Evolutionary conservation across 805 yeast genomes (phyloP), one percentile per base, ranked within the genome.

Genomic region (Ogataea ganodermae): DNA sequence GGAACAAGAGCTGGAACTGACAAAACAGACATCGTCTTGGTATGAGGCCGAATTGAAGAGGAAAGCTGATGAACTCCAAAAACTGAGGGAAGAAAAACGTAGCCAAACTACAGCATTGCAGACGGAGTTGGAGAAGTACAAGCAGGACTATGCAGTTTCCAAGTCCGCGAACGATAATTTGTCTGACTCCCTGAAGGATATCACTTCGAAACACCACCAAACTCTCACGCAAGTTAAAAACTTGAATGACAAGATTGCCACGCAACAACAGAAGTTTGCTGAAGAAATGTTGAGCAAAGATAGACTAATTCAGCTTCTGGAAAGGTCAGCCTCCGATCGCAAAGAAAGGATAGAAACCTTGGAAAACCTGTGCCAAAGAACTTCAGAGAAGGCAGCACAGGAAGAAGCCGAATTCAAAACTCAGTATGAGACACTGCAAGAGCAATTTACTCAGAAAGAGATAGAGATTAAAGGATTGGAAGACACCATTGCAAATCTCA

Each of bases 251-350:
- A 68, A 73, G 22, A 52, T 68, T 10, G 62, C 73, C 1, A 48
- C 62, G 1, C 72, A 73, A 31, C 75, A 80, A 52, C 79, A 74
- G 28, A 78, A 74, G 30, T 81, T 80, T 57, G 54, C 75, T 16
- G 74, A 75, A 26, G 90, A 84, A 58, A 75, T 83, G 66, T 62
- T 79, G 2, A 66, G 79, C 37, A 88, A 84, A 62, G 83, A 83
- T 42, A 80, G 86, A 42, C 65, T 83, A 31, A 69, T 80, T 4
- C 80, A 77, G 35, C 67, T 86, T 14, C 70, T 84, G 45, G 81
- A 83, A 42, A 76, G 72, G 42, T 66, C 81, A 0, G 73, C 79
- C 6, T 70, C 71, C 3, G 84, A 83, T 44, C 72, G 81, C 17
- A 68, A 72, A 37, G 64, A 65, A 2, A 72, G 91, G 46, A 73